Base-by-base conservation (phyloP, 495 filamentous ascomycete species). In the Penicillium waksmanii region DNA sequence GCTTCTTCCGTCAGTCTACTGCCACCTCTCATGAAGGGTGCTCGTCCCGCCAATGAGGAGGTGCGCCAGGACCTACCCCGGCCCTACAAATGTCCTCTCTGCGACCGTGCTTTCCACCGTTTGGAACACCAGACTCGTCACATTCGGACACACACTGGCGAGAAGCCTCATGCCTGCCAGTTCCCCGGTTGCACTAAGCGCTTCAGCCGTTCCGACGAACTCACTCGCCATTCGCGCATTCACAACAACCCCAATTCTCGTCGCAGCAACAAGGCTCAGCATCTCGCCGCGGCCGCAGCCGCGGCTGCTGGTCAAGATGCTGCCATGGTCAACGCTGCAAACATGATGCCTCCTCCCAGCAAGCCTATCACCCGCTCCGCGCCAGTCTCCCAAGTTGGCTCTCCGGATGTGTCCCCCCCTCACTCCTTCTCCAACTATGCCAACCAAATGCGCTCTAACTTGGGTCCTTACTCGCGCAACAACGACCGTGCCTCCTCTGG, bases 181-280 rank as follows among this genome's bases (percentile, higher is more conserved):
- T 97, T 91, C 67, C 91, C 91, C 4, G 94, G 93, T 53, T 98
- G 95, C 85, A 95, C 91, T 51, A 98, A 98, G 77, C 90, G 93
- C 57, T 98, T 98, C 84, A 96, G 91, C 65, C 87, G 95, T 23
- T 98, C 96, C 18, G 95, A 98, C 67, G 95, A 98, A 77, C 82
- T 98, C 56, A 98, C 95, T 43, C 86, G 95, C 48, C 95, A 98
- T 77, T 97, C 95, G 72, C 84, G 95, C 71, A 98, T 98, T 80
- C 95, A 98, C 84, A 97, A 88, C 82, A 98, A 98, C 77, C 95
- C 96, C 48, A 98, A 98, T 82, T 96, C 92, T 60, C 84, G 95
- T 72, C 81, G 95, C 67, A 93, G 91, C 51, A 96, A 97, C 81
- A 97, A 96, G 80, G 85, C 90, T 11, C 87, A 90, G 62, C 84